Base-by-base conservation (phyloP, 2,329 filamentous ascomycete species). In the Shiraia sp. region DNA sequence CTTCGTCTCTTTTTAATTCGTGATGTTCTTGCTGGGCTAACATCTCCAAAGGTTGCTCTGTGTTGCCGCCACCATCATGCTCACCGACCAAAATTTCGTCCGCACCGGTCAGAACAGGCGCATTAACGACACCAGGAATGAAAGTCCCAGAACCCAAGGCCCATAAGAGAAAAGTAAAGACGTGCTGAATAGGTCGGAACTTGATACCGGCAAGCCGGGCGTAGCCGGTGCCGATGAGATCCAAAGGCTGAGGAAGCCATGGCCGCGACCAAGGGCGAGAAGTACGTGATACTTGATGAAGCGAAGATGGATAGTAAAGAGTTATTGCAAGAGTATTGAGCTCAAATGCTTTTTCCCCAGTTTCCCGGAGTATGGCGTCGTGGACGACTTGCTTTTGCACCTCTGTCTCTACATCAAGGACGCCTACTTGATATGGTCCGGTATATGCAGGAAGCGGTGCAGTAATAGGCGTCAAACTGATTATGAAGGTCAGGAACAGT, bases 271-370 rank as follows among this genome's bases (percentile, higher is more conserved):
- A 58, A n/a, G 60, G 59, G 40, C 57, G 59, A 17, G 62, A 50
- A 16, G 35, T 49, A 16, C 47, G 53, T 30, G 60, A 32, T 1
- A 43, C 42, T 6, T 41, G 38, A 6, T 57, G 53, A 16, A 63
- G 31, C 5, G 59, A 62, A 1, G 72, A 65, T 2, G 73, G 73
- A 38, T 75, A 76, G 60, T 72, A 76, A 2, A 76, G 49, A 1
- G 72, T 72, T 47, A 75, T 68, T 3, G 75, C 65, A 4, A 76
- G 66, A 7, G 72, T 75, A 22, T 69, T 52, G n/a, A 76, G 55
- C 33, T 74, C 64, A 34, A 76, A 75, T 5, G 71, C 70, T 14
- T 68, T 67, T 25, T 68, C 54, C 22, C 70, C 65, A 6, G 60
- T 70, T 32, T 63, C 59, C 44, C 69, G 71, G 48, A 72, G 60